These are phyloP conservation scores for Tetrapisispora taiwanensis DNA, from an alignment of 805 yeast genomes.

Conservation along the genomic window DNA sequence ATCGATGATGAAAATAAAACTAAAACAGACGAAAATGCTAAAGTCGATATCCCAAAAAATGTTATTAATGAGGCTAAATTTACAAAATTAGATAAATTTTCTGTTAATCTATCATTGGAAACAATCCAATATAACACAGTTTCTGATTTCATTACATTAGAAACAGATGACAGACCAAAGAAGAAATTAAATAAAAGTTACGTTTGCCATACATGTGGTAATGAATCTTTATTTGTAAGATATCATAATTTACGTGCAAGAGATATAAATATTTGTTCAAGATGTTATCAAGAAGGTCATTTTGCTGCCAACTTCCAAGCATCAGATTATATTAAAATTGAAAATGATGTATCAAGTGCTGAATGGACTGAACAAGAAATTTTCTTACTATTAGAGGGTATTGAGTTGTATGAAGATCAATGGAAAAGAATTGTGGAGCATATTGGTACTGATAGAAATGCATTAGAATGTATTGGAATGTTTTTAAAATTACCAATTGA, in stretches of 20 bases:
- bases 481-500: slow-evolving; percentile 77
- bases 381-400: slow-evolving; percentile 74
- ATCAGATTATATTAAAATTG: slow-evolving; percentile 77
- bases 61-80: not conserved
- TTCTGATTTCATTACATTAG: slow-evolving; percentile 52
- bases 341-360: slow-evolving; percentile 25
- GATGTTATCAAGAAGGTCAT: slow-evolving; percentile 83
- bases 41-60: not conserved
- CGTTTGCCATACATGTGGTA: slow-evolving; percentile 71
- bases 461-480: slow-evolving; percentile 71
- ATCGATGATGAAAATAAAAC: not conserved
- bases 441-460: slow-evolving; percentile 52
- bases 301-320: slow-evolving; percentile 84
- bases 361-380: slow-evolving; percentile 87
- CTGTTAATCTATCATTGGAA: slow-evolving; percentile 71
- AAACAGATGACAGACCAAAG: slow-evolving; percentile 35
- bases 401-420: slow-evolving; percentile 86
- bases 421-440: slow-evolving; percentile 70
- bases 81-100: slow-evolving; percentile 23
- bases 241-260: slow-evolving; percentile 85
- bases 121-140: slow-evolving; percentile 69
- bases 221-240: slow-evolving; percentile 73
- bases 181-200: slow-evolving; percentile 39
- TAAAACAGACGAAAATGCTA: no score
- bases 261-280: slow-evolving; percentile 55